Percentiles rank a stretch among this genome's conserved stretches.
phyloP scores from a whole-genome alignment of 345 rosid species.

The Brassica incana region DNA sequence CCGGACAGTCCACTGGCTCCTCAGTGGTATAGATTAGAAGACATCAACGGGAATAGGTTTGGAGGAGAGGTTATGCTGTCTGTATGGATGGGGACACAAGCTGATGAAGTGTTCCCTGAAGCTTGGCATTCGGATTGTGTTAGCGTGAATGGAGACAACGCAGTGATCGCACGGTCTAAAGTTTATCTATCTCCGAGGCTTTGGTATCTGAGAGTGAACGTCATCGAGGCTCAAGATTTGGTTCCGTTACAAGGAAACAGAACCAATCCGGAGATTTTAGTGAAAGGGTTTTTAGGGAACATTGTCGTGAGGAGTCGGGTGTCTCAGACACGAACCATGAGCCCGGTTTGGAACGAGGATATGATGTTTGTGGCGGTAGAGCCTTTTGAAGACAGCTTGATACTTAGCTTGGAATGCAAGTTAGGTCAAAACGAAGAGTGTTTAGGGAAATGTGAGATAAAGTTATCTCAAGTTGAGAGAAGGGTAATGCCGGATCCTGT shows the following conservation, averaged over 20 bases:
- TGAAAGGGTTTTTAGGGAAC: constrained; percentile 47
- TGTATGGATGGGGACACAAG: constrained; percentile 48
- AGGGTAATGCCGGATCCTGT: constrained; percentile 37
- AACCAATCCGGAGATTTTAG: constrained; percentile 43
- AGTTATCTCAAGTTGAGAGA: constrained; percentile 47
- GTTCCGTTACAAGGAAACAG: constrained; percentile 36
- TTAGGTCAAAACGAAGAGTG: constrained; percentile 39
- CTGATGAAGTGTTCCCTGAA: constrained; percentile 49
- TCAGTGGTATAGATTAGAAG: constrained; percentile 47
- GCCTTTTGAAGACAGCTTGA: constrained; percentile 46
- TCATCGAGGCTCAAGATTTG: constrained; percentile 57
- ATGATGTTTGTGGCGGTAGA: constrained; percentile 47
- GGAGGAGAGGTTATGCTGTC: constrained; percentile 50
- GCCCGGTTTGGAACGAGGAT: constrained; percentile 43
- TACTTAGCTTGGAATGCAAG: constrained; percentile 42
- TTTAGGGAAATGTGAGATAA: constrained; percentile 48
- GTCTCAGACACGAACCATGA: constrained; percentile 30
- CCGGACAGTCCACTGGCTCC: constrained; percentile 45
- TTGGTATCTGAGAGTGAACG: constrained; percentile 48
- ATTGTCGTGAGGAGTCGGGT: constrained; percentile 35
- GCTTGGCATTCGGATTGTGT: constrained; percentile 46
- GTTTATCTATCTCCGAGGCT: constrained; percentile 43
- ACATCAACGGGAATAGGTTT: constrained; percentile 20
- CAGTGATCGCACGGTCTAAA: constrained; percentile 32
- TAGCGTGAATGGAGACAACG: constrained; percentile 24